phyloP scores from a whole-genome alignment of 805 yeast genomes.

The Metschnikowia proteae region DNA sequence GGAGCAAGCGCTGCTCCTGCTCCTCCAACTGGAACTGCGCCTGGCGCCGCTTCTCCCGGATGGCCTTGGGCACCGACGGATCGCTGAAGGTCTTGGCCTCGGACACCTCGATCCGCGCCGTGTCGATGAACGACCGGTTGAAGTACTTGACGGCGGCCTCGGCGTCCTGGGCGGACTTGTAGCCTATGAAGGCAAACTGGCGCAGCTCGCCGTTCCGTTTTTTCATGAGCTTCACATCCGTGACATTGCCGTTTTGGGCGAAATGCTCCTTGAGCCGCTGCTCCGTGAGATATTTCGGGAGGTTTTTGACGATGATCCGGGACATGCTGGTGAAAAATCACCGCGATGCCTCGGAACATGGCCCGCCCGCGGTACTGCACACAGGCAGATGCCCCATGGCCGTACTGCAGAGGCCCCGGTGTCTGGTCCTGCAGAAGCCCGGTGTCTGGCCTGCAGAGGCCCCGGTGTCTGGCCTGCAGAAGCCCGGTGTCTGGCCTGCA shows the following conservation, averaged over 20 bases:
- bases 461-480: too few relatives aligned
- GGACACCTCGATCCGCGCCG: slow-evolving; percentile 73
- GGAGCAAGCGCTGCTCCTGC: slow-evolving; percentile 41
- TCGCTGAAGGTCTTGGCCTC: slow-evolving; percentile 85
- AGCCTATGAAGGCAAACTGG: slow-evolving; percentile 92
- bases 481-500: too few relatives aligned
- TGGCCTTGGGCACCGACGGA: slow-evolving; percentile 69
- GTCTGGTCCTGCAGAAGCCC: too few relatives aligned
- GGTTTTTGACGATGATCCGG: slow-evolving; percentile 85
- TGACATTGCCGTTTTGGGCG: slow-evolving; percentile 56
- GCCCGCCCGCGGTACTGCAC: neutral
- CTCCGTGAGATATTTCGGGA: slow-evolving; percentile 76
- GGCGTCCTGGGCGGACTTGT: slow-evolving; percentile 69
- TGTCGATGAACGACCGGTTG: slow-evolving; percentile 75
- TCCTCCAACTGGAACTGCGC: slow-evolving; percentile 41
- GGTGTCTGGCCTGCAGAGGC: too few relatives aligned
- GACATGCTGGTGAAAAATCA: slow-evolving; percentile 47
- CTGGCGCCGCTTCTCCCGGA: slow-evolving; percentile 34
- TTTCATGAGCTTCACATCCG: slow-evolving; percentile 84
- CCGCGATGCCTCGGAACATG: slow-evolving; percentile 7
- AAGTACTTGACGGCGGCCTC: slow-evolving; percentile 71
- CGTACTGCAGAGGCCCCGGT: neutral
- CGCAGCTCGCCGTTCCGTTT: slow-evolving; percentile 83
- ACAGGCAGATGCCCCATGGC: neutral
- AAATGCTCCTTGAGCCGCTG: slow-evolving; percentile 69